Percentiles rank a stretch among this genome's conserved stretches.
These are phyloP conservation scores for Talaromyces borbonicus DNA, from an alignment of 495 filamentous ascomycete species.

Conservation along the genomic window DNA sequence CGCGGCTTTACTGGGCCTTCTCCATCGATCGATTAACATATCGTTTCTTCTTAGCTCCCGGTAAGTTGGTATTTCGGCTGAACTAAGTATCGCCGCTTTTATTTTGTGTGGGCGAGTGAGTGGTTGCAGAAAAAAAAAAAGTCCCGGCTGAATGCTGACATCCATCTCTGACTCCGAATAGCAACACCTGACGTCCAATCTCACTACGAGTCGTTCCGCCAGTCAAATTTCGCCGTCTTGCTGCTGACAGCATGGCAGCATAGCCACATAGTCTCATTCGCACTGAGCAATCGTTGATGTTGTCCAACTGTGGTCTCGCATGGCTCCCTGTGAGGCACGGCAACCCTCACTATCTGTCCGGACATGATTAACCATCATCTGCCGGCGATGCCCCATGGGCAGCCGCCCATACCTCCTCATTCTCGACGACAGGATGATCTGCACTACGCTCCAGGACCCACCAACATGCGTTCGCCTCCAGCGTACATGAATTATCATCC, in stretches of 20 bases:
- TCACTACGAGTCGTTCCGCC: not conserved
- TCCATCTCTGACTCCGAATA: constrained; percentile 1
- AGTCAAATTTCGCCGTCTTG: not conserved
- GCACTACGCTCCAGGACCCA: constrained; percentile 33
- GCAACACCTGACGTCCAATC: not conserved
- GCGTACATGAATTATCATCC: constrained; percentile 37
- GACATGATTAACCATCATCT: constrained; percentile 48
- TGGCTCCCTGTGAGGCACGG: constrained; percentile 38
- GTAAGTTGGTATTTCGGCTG: not conserved
- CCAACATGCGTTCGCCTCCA: constrained; percentile 36
- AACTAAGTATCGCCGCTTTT: too few species aligned
- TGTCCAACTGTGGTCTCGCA: constrained; percentile 22
- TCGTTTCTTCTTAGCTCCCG: not conserved
- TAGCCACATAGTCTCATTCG: not conserved
- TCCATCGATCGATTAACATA: not conserved
- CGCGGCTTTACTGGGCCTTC: not conserved
- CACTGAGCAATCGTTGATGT: constrained; percentile 5
- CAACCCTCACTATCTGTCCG: constrained; percentile 25
- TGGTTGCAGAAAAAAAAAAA: constrained; percentile 5
- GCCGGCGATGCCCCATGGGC: constrained; percentile 44
- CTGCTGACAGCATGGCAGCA: constrained; percentile 7
- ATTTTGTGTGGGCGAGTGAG: not conserved
- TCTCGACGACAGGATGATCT: constrained; percentile 41
- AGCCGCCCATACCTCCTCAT: constrained; percentile 39
- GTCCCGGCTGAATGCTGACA: constrained; percentile 2